These are phyloP conservation scores for Saccharomyces hybrid DNA, from an alignment of 1,139 yeast genomes.

Conservation along the genomic window DNA sequence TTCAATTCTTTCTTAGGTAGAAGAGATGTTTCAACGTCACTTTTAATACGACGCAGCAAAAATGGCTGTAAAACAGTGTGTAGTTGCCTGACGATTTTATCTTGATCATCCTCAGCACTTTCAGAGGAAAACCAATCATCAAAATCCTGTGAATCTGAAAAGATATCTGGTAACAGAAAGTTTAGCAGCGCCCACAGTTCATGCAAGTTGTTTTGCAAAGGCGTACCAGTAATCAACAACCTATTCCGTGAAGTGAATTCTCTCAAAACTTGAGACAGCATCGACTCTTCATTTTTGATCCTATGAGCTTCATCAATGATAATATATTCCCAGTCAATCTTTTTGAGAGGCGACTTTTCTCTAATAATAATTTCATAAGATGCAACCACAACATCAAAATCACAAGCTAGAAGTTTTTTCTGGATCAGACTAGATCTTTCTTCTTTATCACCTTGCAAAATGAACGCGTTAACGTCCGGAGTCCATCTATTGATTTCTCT, in stretches of 20 bases:
- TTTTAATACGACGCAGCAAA: slow-evolving; percentile 76
- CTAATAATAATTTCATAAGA: slow-evolving; percentile 90
- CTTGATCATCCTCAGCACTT: slow-evolving; percentile 50
- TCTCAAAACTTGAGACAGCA: slow-evolving; percentile 82
- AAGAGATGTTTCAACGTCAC: slow-evolving; percentile 86
- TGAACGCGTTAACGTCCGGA: slow-evolving; percentile 83
- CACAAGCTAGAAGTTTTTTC: slow-evolving; percentile 53
- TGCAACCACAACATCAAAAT: slow-evolving; percentile 83
- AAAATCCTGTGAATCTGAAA: slow-evolving; percentile 81
- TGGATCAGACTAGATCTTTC: slow-evolving; percentile 57
- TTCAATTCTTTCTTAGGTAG: slow-evolving; percentile 87
- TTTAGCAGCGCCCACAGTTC: slow-evolving; percentile 93
- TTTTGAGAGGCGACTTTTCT: slow-evolving; percentile 73
- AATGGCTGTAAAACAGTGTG: slow-evolving; percentile 85
- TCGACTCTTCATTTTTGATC: slow-evolving; percentile 87
- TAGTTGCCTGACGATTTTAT: slow-evolving; percentile 70
- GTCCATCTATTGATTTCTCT: slow-evolving; percentile 93
- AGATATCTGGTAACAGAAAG: slow-evolving; percentile 87
- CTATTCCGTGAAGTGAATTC: slow-evolving; percentile 79
- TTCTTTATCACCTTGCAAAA: slow-evolving; percentile 82
- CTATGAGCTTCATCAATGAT: slow-evolving; percentile 96
- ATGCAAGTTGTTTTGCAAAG: slow-evolving; percentile 86
- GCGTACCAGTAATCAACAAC: slow-evolving; percentile 89
- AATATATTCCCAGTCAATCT: slow-evolving; percentile 87
- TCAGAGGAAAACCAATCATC: slow-evolving; percentile 75